Evolutionary conservation across 306 rosid species (phyloP).

Genomic region (Elaeagnus macrophylla): DNA sequence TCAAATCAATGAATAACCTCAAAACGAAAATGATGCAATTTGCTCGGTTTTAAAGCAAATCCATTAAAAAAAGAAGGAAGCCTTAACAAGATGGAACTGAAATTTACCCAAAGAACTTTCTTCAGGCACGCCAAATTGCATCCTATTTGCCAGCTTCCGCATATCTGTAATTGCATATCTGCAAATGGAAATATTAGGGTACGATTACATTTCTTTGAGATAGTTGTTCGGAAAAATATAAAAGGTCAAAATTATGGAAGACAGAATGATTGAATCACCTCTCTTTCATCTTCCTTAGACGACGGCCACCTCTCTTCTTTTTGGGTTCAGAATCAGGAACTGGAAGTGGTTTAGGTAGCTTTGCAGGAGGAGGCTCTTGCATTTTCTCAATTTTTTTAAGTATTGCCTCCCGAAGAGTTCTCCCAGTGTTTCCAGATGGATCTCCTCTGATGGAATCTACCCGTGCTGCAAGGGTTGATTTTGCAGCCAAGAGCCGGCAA

Average conservation of each 20-base stretch:
- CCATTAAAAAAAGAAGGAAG: background rate
- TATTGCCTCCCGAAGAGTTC: conserved; percentile 54
- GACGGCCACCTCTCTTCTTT: conserved; percentile 96
- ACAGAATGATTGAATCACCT: conserved; percentile 32
- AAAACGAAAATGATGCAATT: too few relatives aligned
- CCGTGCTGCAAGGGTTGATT: conserved; percentile 87
- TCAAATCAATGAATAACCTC: too few relatives aligned
- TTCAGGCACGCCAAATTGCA: conserved; percentile 93
- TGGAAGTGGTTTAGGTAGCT: conserved; percentile 91
- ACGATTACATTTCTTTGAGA: background rate
- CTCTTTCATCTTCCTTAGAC: conserved; percentile 82
- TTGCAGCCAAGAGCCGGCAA: conserved; percentile 69
- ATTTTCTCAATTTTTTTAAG: conserved; percentile 91
- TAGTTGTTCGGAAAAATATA: background rate
- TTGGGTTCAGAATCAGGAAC: conserved; percentile 98
- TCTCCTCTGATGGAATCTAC: conserved; percentile 89
- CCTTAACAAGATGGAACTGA: background rate
- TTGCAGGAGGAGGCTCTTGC: conserved; percentile 99
- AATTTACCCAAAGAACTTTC: conserved; percentile 85
- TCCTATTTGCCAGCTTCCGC: conserved; percentile 92
- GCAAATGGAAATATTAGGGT: conserved; percentile 21
- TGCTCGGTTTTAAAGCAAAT: too few relatives aligned
- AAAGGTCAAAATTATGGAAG: background rate
- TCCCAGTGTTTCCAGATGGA: conserved; percentile 75
- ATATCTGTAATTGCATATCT: conserved; percentile 85